Evolutionary conservation across 352 stramenopile genomes (phyloP).

Genomic region (Pythium phragmiticola): DNA sequence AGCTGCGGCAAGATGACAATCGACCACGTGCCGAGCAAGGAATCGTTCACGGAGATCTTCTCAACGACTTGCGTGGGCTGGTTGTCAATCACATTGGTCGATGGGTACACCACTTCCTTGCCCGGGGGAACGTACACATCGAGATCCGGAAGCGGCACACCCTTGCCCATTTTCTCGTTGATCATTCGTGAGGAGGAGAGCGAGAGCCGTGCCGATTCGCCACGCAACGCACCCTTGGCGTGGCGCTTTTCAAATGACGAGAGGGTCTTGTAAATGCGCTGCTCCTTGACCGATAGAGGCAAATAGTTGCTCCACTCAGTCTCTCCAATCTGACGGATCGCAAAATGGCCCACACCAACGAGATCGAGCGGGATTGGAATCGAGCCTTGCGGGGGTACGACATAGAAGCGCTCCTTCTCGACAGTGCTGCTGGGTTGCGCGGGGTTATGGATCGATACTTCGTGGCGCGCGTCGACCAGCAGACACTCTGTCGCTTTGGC

Average conservation of each 20-base stretch:
- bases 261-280: slow-evolving; percentile 73
- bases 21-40: slow-evolving; percentile 59
- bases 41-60: slow-evolving; percentile 65
- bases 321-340: slow-evolving; percentile 83
- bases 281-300: slow-evolving; percentile 62
- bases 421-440: slow-evolving; percentile 32
- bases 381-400: slow-evolving; percentile 45
- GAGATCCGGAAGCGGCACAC: slow-evolving; percentile 48
- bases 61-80: slow-evolving; percentile 80
- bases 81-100: slow-evolving; percentile 72
- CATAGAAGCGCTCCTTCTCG: slow-evolving; percentile 50
- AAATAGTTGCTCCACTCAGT: slow-evolving; percentile 84
- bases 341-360: slow-evolving; percentile 65
- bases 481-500: slow-evolving; percentile 70
- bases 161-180: slow-evolving; percentile 67
- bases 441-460: slow-evolving; percentile 58
- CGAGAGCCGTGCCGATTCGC: slow-evolving; percentile 37
- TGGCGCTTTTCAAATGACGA: slow-evolving; percentile 72
- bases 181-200: slow-evolving; percentile 55
- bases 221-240: slow-evolving; percentile 54
- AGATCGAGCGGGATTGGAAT: slow-evolving; percentile 78
- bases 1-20: slow-evolving; percentile 83
- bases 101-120: slow-evolving; percentile 70
- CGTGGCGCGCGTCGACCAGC: slow-evolving; percentile 53
- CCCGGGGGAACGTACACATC: slow-evolving; percentile 46